Evolutionary conservation across 1,284 basidiomycete species (phyloP), one percentile per base, ranked within the genome.

Genomic region (Apiotrichum gracile): DNA sequence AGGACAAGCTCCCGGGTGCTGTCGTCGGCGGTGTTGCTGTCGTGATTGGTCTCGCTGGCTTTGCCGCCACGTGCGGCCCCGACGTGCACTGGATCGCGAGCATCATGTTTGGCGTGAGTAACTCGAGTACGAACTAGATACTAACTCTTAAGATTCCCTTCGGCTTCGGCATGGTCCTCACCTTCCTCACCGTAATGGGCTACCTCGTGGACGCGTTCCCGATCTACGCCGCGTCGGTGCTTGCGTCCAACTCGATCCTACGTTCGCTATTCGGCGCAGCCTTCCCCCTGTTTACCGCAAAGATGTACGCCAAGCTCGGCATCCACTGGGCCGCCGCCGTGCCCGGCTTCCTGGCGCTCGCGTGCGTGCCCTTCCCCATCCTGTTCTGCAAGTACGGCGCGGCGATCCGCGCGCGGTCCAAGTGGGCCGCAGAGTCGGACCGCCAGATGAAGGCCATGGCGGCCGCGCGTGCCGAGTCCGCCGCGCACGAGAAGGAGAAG

Each of bases 171-270:
- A 60, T 67, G 31, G 64, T 70, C 4, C 45, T 64, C 13, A 43
- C 60, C 33, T 68, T 70, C 62, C 49, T 69, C 16, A 29, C 59
- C 58, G 14, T 47, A 58, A 39, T 59, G 61, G 67, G 47, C 68
- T 86, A 85, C 70, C 73, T 85, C 49, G 83, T 85, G 78, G 83
- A 84, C 58, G 75, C 80, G 1, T 85, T 84, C 68, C 74, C 65
- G 2, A 54, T 53, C 47, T 54, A 65, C 58, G 42, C 57, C 9
- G 83, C 84, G 0, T 82, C 80, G 53, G 83, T 83, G 13, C 77
- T 85, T 31, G 84, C 85, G 0, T 81, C 84, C 33, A 84, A 83
- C 13, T 81, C 85, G n/a, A 79, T 88, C 26, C 65, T 85, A 21
- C 81, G 85, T 35, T 84, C 81, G 2, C 72, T 80, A 3, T 78